Evolutionary conservation across 108 stramenopile species (phyloP), one percentile per base, ranked within the genome.

Genomic region (Stephanodiscus triporus): DNA sequence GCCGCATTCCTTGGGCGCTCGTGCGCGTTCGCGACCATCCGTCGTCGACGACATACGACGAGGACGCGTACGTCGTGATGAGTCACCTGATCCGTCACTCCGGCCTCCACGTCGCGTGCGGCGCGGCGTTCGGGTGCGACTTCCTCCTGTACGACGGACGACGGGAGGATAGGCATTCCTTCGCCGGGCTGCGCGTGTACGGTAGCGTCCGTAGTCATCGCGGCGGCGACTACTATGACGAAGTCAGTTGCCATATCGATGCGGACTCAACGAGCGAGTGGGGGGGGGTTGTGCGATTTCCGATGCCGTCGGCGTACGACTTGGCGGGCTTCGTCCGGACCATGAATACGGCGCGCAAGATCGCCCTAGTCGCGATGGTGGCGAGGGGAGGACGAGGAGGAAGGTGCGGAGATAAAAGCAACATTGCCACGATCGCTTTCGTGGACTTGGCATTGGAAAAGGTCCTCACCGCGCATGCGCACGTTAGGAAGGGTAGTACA

Each of bases 101-200:
- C 16, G 68, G 66, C 11, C 60, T 92, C 6, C 77, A 93, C 61
- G 70, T 92, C 37, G 80, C 89, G 4, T 93, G 95, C 68, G 95
- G 95, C 10, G 86, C 89, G 50, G 89, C 89, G 68, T 96, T 96
- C 77, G 95, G 95, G 20, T 85, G 86, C 34, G 95, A 96, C 63
- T 90, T 82, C 53, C 76, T 96, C 32, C 34, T 96, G 24, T 96
- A 96, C 63, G 92, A 96, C 73, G 92, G 90, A 22, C 77, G 77
- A 17, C 78, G 95, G 56, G 82, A 87, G 22, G 76, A 87, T 51
- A 77, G 92, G 29, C 95, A 96, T 84, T 91, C 92, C 2, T 96
- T 96, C 87, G 95, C 89, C 13, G 95, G 95, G n/a, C 59, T 96
- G 10, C 84, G 95, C 20, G 72, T 96, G 9, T 71, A 82, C 75